Conservation (phyloP, 2,329 filamentous ascomycete genomes). For the Calonectria pauciramosa region DNA sequence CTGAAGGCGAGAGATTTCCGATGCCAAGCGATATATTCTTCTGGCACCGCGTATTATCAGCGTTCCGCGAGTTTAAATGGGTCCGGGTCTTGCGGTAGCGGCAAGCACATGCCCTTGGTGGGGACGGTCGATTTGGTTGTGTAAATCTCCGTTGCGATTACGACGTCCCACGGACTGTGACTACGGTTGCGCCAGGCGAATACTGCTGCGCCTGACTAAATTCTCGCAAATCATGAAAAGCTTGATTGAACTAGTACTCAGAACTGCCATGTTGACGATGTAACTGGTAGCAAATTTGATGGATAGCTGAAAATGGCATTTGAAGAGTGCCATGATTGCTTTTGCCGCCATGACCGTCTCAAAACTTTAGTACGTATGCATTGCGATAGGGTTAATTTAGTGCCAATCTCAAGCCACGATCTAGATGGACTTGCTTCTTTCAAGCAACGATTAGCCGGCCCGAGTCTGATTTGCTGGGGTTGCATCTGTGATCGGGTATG, state of each 20-base stretch:
- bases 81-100: not conserved
- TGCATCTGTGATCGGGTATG: not conserved
- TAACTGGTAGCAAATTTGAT: not conserved
- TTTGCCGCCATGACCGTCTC: not conserved
- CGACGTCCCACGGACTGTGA: not conserved
- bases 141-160: constrained; percentile 1
- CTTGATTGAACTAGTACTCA: too few relatives aligned
- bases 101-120: not conserved
- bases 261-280: not conserved
- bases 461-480: not conserved
- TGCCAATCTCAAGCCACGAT: not conserved
- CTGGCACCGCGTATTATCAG: not conserved
- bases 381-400: not conserved
- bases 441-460: not conserved
- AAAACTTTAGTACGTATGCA: not conserved
- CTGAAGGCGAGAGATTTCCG: not conserved
- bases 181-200: not conserved
- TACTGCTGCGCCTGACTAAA: not conserved
- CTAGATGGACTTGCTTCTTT: not conserved
- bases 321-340: not conserved
- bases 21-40: not conserved
- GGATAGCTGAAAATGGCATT: too few relatives aligned
- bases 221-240: not conserved
- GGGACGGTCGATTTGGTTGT: not conserved
- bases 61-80: not conserved